These are phyloP conservation scores for Coemansia erecta DNA, from an alignment of 192 early-diverging fungal genomes.

Conservation along the genomic window DNA sequence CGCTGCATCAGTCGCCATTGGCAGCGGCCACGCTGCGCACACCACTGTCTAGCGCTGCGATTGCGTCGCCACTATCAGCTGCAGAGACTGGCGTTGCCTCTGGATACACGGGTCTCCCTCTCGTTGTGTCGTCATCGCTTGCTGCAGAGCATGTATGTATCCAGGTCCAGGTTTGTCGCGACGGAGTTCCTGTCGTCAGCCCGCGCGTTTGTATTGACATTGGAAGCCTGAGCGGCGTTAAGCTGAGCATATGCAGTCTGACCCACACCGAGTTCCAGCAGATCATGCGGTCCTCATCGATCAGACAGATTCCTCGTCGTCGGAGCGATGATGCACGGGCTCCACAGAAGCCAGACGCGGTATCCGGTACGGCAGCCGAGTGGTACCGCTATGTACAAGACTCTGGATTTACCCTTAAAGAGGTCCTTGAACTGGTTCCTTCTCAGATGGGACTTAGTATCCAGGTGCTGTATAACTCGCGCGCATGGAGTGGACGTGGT, in stretches of 20 bases:
- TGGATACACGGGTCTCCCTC: slow-evolving; percentile 17
- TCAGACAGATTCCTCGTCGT: slow-evolving; percentile 1
- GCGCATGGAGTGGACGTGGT: slow-evolving; percentile 50
- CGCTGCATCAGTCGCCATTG: slow-evolving; percentile 10
- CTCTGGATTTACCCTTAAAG: slow-evolving; percentile 38
- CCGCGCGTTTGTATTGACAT: slow-evolving; percentile 52
- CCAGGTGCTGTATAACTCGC: slow-evolving; percentile 86
- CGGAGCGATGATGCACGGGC: not conserved
- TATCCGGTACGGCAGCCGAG: slow-evolving; percentile 24
- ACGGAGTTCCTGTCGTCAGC: slow-evolving; percentile 85
- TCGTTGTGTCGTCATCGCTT: slow-evolving; percentile 56
- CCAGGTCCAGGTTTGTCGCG: slow-evolving; percentile 85
- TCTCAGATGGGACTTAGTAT: slow-evolving; percentile 77
- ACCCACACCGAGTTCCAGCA: slow-evolving; percentile 51
- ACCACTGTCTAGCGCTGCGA: slow-evolving; percentile 25
- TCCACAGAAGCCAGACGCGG: slow-evolving; percentile 13
- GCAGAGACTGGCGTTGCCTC: slow-evolving; percentile 21
- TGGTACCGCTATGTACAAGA: slow-evolving; percentile 41
- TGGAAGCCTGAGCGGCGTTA: slow-evolving; percentile 28
- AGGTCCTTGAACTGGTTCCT: slow-evolving; percentile 57
- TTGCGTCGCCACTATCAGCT: slow-evolving; percentile 37
- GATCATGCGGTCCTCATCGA: slow-evolving; percentile 25
- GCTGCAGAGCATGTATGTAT: slow-evolving; percentile 89
- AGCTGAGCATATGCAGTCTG: slow-evolving; percentile 42
- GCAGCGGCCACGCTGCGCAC: slow-evolving; percentile 17